phyloP scores from a whole-genome alignment of 257 asterid genomes.

The Mentha longifolia region DNA sequence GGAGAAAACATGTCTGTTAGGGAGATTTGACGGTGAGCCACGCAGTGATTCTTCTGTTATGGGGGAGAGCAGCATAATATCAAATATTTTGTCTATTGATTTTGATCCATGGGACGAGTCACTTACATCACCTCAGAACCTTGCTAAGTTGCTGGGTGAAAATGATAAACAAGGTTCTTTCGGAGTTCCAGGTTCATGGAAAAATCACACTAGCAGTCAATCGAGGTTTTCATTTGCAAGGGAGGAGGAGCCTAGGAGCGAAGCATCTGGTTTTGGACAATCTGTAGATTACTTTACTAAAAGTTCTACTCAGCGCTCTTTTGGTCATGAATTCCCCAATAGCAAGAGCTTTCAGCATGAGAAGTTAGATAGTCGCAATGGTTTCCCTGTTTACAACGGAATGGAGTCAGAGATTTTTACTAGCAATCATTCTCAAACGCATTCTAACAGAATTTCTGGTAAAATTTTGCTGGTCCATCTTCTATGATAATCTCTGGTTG shows the following conservation, averaged over 20 bases:
- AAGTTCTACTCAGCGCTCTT: constrained; percentile 48
- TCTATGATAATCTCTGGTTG: background rate
- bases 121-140: constrained; percentile 69
- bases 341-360: constrained; percentile 54
- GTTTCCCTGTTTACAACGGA: constrained; percentile 52
- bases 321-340: constrained; percentile 50
- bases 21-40: constrained; percentile 37
- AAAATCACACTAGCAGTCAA: constrained; percentile 63
- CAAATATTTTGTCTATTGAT: constrained; percentile 76
- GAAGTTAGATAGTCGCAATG: constrained; percentile 48
- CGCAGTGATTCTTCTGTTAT: constrained; percentile 42
- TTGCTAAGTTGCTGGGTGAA: constrained; percentile 68
- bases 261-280: constrained; percentile 51
- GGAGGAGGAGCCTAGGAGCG: constrained; percentile 62
- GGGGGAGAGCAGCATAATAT: constrained; percentile 90
- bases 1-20: constrained; percentile 41
- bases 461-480: constrained; percentile 21
- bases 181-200: constrained; percentile 64
- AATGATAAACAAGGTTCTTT: constrained; percentile 55
- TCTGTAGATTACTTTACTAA: constrained; percentile 46
- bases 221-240: constrained; percentile 98
- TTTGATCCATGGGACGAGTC: constrained; percentile 82
- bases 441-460: constrained; percentile 72
- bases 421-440: constrained; percentile 47
- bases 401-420: constrained; percentile 53